These are phyloP conservation scores for Endogone sp. DNA, from an alignment of 192 early-diverging fungal species.

Conservation along the genomic window DNA sequence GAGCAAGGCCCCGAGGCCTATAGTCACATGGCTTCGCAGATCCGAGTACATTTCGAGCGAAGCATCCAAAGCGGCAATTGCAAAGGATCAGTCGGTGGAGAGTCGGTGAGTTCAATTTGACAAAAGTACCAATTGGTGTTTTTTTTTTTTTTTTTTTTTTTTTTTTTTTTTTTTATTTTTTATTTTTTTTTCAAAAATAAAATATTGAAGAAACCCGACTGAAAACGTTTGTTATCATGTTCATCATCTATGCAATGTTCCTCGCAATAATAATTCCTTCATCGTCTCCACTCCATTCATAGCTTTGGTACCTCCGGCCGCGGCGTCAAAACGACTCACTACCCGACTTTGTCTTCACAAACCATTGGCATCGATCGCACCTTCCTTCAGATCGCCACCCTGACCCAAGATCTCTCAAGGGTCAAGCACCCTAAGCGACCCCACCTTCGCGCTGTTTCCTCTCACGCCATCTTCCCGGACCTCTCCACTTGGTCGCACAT, in stretches of 20 bases:
- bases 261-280: background rate
- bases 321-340: background rate
- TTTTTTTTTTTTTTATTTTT: background rate
- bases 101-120: background rate
- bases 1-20: slow-evolving; percentile 22
- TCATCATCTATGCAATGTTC: background rate
- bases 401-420: slow-evolving; percentile 3
- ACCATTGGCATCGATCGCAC: slow-evolving; percentile 6
- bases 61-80: slow-evolving; percentile 22
- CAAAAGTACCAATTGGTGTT: too few species aligned
- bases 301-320: background rate
- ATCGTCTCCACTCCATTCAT: background rate
- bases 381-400: background rate
- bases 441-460: slow-evolving; percentile 37
- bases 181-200: background rate
- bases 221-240: too few species aligned
- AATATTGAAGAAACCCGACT: too few species aligned
- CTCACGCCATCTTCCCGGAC: slow-evolving; percentile 52
- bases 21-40: slow-evolving; percentile 50
- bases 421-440: slow-evolving; percentile 47
- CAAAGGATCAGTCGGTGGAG: background rate
- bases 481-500: slow-evolving; percentile 42
- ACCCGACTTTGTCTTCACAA: background rate
- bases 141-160: too few species aligned
- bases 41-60: slow-evolving; percentile 51